A percentile compares a stretch with the other conserved stretches of the same genome.
Evolutionary conservation across 768 basidiomycete species (phyloP).

Genomic region (Suillus plorans): DNA sequence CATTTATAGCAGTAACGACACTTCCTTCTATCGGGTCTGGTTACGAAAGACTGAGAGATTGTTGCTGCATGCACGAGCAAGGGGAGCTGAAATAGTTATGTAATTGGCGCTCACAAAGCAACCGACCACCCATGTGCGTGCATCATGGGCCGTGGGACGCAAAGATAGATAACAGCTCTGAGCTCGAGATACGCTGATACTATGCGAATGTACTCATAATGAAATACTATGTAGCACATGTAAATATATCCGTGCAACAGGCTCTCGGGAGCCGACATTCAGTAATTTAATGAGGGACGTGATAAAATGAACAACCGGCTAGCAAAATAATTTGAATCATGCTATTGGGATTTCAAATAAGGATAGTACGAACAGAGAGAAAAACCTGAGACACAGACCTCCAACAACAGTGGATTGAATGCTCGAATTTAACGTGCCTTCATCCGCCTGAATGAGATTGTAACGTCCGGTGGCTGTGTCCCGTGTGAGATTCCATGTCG

Average conservation of each 20-base stretch:
- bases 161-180: too few relatives aligned
- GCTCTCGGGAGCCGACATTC: background rate
- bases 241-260: background rate
- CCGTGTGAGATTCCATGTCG: conserved; percentile 1
- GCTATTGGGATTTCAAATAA: background rate
- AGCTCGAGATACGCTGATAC: background rate
- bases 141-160: background rate
- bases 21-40: background rate
- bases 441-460: background rate
- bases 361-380: background rate
- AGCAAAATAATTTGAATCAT: background rate
- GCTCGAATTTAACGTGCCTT: background rate
- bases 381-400: background rate
- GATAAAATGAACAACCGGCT: background rate
- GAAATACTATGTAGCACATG: background rate
- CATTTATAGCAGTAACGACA: background rate
- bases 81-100: background rate
- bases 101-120: background rate
- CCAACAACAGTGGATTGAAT: background rate
- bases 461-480: background rate
- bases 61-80: background rate
- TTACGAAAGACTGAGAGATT: background rate
- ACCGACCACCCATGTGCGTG: background rate
- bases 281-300: background rate
- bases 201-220: background rate